Base-by-base conservation (phyloP, 768 basidiomycete genomes). In the Macrolepiota fuliginosa region DNA sequence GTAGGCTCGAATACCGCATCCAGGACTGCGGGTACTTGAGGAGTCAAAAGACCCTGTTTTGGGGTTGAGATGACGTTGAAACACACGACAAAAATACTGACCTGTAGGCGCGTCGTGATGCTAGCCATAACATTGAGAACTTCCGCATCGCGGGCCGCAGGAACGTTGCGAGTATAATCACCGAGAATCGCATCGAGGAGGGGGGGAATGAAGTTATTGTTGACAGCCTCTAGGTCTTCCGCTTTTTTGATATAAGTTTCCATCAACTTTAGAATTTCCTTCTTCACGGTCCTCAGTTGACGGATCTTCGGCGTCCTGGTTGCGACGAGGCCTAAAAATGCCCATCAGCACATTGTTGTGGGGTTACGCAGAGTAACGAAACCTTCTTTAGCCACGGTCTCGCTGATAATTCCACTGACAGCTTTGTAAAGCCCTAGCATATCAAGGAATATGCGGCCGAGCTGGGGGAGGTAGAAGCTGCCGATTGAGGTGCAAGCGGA, bases 341-440 rank as follows among this genome's bases (percentile, higher is more conserved):
- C 53, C 53, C 61, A 62, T 62, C 54, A 63, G 63, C 53, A 17
- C 17, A 12, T 3, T 52, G 27, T 58, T 56, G 52, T 24, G 53
- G 54, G 13, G 37, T 1, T 49, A 27, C 27, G 45, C 15, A 24
- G 37, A 32, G 11, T 54, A 4, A 49, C 81, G 45, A 27, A n/a
- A 92, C 94, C 89, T 79, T 96, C 87, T 72, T 86, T 89, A 11
- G 88, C 88, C 46, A 98, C 89, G 1, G 92, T 92, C 71, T 96
- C 91, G 68, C 92, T 96, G 71, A 99, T 96, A 67, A 98, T 96
- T 22, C 92, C 89, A 67, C 94, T 96, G 64, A 97, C 96, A 9
- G 96, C 96, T 71, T 95, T 94, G 79, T 99, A 99, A 58, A 99
- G 78, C 15, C 96, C 96, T 45, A 99, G 84, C 94, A 98, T 97